Percentiles rank a stretch among this genome's conserved stretches.
These are phyloP conservation scores for Nitzschia palea DNA, from an alignment of 108 stramenopile genomes.

Conservation along the genomic window DNA sequence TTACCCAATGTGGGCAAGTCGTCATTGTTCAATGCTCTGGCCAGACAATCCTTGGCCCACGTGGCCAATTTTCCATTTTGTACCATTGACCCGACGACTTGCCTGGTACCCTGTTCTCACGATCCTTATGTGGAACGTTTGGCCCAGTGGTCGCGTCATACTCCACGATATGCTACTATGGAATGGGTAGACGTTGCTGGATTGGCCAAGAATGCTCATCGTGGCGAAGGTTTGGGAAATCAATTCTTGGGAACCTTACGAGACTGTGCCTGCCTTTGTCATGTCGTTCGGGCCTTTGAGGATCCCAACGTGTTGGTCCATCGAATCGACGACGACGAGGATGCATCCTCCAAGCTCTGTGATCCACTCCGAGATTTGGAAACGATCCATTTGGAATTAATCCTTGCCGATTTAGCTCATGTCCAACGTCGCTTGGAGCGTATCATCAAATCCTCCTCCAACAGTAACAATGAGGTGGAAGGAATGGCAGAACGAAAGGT, in stretches of 20 bases:
- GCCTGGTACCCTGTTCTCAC: constrained; percentile 61
- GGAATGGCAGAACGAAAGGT: constrained; percentile 54
- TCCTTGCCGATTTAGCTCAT: constrained; percentile 87
- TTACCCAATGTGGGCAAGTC: constrained; percentile 94
- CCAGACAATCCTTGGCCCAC: constrained; percentile 52
- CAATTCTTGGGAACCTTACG: constrained; percentile 87
- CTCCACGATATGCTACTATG: constrained; percentile 66
- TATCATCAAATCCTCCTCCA: neutral
- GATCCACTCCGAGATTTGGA: constrained; percentile 91
- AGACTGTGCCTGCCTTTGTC: constrained; percentile 84
- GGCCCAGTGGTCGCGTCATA: constrained; percentile 22
- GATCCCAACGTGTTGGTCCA: constrained; percentile 27
- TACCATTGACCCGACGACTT: constrained; percentile 93
- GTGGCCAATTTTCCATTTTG: constrained; percentile 95
- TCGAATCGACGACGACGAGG: constrained; percentile 75
- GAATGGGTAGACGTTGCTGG: constrained; percentile 96
- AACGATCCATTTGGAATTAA: constrained; percentile 85
- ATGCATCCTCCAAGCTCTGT: constrained; percentile 20
- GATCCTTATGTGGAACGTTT: constrained; percentile 64
- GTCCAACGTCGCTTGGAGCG: constrained; percentile 77
- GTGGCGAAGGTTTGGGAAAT: constrained; percentile 95
- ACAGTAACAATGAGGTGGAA: neutral
- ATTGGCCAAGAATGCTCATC: constrained; percentile 84
- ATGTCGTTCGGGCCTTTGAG: constrained; percentile 83
- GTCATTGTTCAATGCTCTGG: constrained; percentile 85